These are phyloP conservation scores for Fusarium drepaniforme DNA, from an alignment of 2,329 filamentous ascomycete genomes.

Conservation along the genomic window DNA sequence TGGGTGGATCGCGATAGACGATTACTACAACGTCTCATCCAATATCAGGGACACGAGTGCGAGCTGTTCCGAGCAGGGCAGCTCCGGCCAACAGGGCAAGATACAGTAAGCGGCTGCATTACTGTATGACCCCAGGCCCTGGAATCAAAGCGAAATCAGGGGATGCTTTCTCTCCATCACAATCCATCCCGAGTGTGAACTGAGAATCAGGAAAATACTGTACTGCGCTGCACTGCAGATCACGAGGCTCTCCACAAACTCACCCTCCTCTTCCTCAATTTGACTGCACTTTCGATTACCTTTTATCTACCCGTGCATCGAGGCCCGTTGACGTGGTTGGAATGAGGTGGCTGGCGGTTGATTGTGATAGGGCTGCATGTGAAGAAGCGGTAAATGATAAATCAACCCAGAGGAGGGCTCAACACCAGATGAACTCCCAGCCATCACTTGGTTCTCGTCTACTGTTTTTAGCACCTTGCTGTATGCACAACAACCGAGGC, in stretches of 20 bases:
- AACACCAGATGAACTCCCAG: constrained; percentile 6
- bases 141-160: neutral
- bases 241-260: neutral
- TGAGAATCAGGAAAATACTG: neutral
- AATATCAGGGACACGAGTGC: constrained; percentile 16
- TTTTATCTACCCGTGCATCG: neutral
- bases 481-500: constrained; percentile 16
- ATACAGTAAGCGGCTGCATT: constrained; percentile 1
- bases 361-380: constrained; percentile 23
- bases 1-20: constrained; percentile 32
- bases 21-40: constrained; percentile 23
- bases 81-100: neutral
- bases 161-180: neutral
- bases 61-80: neutral
- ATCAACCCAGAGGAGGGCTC: neutral
- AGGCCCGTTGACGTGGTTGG: neutral
- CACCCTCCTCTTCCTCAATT: neutral
- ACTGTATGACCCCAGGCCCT: neutral
- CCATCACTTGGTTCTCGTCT: neutral
- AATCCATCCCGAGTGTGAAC: neutral
- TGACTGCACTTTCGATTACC: neutral
- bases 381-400: constrained; percentile 11
- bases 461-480: constrained; percentile 9
- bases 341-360: constrained; percentile 20
- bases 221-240: neutral